A percentile compares a stretch with the other conserved stretches of the same genome.
phyloP scores from a whole-genome alignment of 2,329 filamentous ascomycete genomes.

The Pseudohalonectria lignicola region DNA sequence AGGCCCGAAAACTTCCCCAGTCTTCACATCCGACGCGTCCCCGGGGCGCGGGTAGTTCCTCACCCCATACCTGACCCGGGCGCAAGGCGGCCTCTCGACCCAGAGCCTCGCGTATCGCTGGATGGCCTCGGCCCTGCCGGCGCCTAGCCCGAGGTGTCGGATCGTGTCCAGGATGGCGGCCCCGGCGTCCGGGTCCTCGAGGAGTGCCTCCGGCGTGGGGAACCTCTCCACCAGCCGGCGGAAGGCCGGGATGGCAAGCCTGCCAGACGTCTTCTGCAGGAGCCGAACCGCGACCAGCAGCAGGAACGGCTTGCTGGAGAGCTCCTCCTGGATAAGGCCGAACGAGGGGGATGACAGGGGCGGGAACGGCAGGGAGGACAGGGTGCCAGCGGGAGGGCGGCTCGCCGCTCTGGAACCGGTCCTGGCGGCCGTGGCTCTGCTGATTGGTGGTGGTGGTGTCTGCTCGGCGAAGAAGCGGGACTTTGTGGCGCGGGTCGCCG shows the following conservation, averaged over 20 bases:
- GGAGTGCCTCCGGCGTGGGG: slow-evolving; percentile 51
- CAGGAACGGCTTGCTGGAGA: slow-evolving; percentile 65
- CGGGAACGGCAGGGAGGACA: slow-evolving; percentile 55
- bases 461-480: slow-evolving; percentile 22
- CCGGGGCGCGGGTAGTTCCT: slow-evolving; percentile 28
- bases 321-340: slow-evolving; percentile 74
- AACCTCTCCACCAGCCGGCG: slow-evolving; percentile 57
- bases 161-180: slow-evolving; percentile 53
- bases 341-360: slow-evolving; percentile 52
- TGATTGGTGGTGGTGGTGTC: slow-evolving; percentile 3
- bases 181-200: slow-evolving; percentile 23
- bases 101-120: slow-evolving; percentile 62
- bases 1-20: slow-evolving; percentile 14
- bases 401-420: background rate
- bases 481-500: slow-evolving; percentile 14
- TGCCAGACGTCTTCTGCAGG: slow-evolving; percentile 69
- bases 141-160: slow-evolving; percentile 58
- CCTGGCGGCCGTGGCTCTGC: slow-evolving; percentile 3
- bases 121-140: slow-evolving; percentile 54
- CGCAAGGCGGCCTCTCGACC: slow-evolving; percentile 49
- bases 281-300: slow-evolving; percentile 77
- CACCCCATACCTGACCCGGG: slow-evolving; percentile 42
- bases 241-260: slow-evolving; percentile 65
- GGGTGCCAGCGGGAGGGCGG: slow-evolving; percentile 27
- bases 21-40: slow-evolving; percentile 17